phyloP scores from a whole-genome alignment of 306 rosid species.

The Erythrophleum fordii region DNA sequence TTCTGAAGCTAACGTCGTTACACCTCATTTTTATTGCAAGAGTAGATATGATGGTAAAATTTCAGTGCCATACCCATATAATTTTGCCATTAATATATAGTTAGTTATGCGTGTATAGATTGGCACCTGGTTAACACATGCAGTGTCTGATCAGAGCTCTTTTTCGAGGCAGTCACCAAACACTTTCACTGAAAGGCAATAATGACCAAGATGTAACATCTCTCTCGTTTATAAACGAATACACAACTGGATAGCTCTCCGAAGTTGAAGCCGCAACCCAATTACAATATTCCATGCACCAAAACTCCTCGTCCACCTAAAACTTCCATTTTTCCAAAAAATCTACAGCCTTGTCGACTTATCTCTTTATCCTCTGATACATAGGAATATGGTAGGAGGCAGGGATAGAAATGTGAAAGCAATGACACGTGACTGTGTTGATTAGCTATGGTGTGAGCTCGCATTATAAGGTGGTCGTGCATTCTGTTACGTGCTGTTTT shows the following conservation, averaged over 20 bases:
- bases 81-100: no score
- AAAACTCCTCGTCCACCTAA: background rate
- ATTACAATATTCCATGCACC: slow-evolving; percentile 35
- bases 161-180: slow-evolving; percentile 73
- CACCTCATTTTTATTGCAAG: background rate
- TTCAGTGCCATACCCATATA: background rate
- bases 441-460: background rate
- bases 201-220: slow-evolving; percentile 41
- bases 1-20: background rate
- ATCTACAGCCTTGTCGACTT: background rate
- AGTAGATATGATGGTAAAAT: background rate
- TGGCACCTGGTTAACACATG: slow-evolving; percentile 69
- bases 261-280: background rate
- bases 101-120: background rate
- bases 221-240: slow-evolving; percentile 16
- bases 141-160: slow-evolving; percentile 73
- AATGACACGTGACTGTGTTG: background rate
- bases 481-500: background rate
- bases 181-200: slow-evolving; percentile 59
- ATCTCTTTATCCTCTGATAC: background rate
- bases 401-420: background rate
- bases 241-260: background rate
- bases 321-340: slow-evolving; percentile 13
- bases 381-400: background rate
- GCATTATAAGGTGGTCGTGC: background rate